Evolutionary conservation across 2,329 filamentous ascomycete species (phyloP), one percentile per base, ranked within the genome.

Genomic region (Beauveria varroae): DNA sequence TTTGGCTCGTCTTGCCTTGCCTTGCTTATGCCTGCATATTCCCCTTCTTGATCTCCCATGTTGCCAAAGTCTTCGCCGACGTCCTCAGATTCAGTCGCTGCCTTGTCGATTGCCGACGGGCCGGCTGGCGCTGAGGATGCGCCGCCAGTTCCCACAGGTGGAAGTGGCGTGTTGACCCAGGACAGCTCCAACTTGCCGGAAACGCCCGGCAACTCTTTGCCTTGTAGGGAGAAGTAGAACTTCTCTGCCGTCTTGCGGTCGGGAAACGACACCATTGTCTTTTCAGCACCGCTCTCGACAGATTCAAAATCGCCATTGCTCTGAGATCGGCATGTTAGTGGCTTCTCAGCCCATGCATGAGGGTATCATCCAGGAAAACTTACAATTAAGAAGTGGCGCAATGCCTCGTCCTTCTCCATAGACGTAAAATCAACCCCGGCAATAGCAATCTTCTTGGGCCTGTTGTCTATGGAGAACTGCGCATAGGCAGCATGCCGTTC

Each of bases 351-450:
- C 22, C 16, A 7, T 8, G 4, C 20, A 24, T 20, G 5, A 3
- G 16, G 12, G 20, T 12, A 34, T 10, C 24, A 37, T 22, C 16
- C 20, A 3, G 18, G n/a, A 37, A 10, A 22, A 75, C 83, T 74
- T 76, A 88, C 86, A 64, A 91, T 78, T 24, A 93, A 81, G 72
- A 88, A 87, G 67, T 90, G 86, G 64, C 88, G 80, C 49, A 93
- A 76, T 30, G 80, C 79, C 72, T 92, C 89, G 65, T 92, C 86
- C 68, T 84, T 84, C 34, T 81, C 81, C 1, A 82, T 69, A 16
- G 78, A 78, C 3, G 86, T 85, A 68, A 87, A 86, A 72, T 86
- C 85, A 12, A 85, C 80, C 3, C 85, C 87, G 8, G 79, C 79
- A 26, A 93, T 74, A 6, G 82, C 80, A 10, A 95, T 77, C 64